Evolutionary conservation across 2,329 filamentous ascomycete species (phyloP), one percentile per base, ranked within the genome.

Genomic region (Dactylellina parvicollis): DNA sequence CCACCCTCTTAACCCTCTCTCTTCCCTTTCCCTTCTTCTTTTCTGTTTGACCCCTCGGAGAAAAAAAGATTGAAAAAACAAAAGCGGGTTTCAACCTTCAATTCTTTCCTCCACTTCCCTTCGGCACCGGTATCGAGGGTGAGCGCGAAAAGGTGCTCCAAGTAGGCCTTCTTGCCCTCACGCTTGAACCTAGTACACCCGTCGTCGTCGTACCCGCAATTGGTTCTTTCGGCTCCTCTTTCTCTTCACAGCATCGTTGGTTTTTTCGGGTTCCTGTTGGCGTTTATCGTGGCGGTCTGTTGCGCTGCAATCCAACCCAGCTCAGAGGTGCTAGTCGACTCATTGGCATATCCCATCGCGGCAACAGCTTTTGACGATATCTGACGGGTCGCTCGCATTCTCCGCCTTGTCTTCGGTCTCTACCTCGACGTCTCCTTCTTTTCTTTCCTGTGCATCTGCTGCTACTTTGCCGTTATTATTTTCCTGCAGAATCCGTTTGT

Each of bases 81-180:
- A 64, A 62, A 62, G 50, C 49, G 42, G 60, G 46, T 52, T 60
- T 44, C 67, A 46, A 55, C 54, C 54, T 46, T 69, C 40, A 55
- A 32, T 42, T 44, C 44, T 57, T 62, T 62, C 16, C 50, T 57
- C 59, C 49, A 52, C 32, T 65, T 72, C 55, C 54, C 38, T 65
- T 64, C 59, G 30, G 24, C 59, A 38, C 55, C 46, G 59, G 59
- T 64, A 59, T 72, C 67, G 52, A 72, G 67, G 67, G 67, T 72
- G 67, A 72, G 67, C 59, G 67, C 59, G 55, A 72, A 64, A 72
- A 72, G 67, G 67, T 72, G 67, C 67, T 60, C 42, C 59, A 54
- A 60, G 60, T 36, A 67, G 62, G 47, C 67, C 67, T 72, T 72
- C 67, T 72, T 72, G 67, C 67, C 24, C 59, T 72, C 67, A 72